Evolutionary conservation across 179 eudicot species (phyloP).

Genomic region (Dionaea muscipula): DNA sequence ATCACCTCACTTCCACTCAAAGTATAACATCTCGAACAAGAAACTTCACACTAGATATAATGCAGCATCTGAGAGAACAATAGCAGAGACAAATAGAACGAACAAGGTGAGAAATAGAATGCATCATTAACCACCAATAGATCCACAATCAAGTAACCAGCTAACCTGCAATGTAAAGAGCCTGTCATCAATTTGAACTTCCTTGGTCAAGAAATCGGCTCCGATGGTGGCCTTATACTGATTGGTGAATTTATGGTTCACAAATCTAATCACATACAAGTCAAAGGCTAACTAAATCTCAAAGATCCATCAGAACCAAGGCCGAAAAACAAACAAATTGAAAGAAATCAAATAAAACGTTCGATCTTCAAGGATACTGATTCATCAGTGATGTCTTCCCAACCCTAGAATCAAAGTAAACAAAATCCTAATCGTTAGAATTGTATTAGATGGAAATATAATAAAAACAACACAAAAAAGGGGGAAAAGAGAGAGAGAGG

Average conservation of each 20-base stretch:
- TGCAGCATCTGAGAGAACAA: too few relatives aligned
- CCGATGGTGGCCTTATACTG: conserved; percentile 44
- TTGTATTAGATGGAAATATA: background rate
- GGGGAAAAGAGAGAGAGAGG: background rate
- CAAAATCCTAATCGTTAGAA: background rate
- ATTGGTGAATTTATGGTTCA: conserved; percentile 35
- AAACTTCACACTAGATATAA: too few relatives aligned
- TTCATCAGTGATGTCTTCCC: conserved; percentile 82
- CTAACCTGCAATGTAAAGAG: conserved; percentile 40
- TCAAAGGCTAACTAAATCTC: conserved; percentile 12
- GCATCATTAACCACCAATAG: background rate
- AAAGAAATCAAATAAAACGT: background rate
- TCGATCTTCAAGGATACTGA: conserved; percentile 38
- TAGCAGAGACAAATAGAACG: too few relatives aligned
- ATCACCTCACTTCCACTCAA: too few relatives aligned
- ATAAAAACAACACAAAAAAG: background rate
- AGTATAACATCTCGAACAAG: too few relatives aligned
- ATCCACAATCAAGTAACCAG: background rate
- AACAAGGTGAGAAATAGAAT: background rate
- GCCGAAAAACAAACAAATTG: background rate
- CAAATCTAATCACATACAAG: conserved; percentile 26
- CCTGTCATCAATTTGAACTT: conserved; percentile 36
- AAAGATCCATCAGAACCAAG: background rate
- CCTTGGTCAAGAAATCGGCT: conserved; percentile 42
- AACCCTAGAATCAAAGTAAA: conserved; percentile 30